These are phyloP conservation scores for Hypoxylon trugodes DNA, from an alignment of 495 filamentous ascomycete species.

Conservation along the genomic window DNA sequence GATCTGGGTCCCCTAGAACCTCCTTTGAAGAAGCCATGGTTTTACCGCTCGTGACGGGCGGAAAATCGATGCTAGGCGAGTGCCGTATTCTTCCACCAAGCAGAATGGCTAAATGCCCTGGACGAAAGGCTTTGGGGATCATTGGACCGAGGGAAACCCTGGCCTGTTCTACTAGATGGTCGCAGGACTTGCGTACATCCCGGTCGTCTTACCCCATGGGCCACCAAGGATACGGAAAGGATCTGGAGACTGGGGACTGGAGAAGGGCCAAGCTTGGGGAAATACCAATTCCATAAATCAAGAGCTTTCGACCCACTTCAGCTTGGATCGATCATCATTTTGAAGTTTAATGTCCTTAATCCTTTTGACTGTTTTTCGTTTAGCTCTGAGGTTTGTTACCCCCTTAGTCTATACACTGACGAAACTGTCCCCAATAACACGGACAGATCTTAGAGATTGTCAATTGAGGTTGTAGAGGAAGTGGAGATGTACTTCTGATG, in stretches of 20 bases:
- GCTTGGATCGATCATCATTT: background rate
- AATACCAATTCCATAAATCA: constrained; percentile 25
- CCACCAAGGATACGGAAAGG: constrained; percentile 18
- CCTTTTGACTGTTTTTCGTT: background rate
- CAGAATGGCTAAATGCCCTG: constrained; percentile 19
- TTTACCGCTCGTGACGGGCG: constrained; percentile 31
- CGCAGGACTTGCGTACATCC: constrained; percentile 4
- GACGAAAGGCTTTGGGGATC: constrained; percentile 19
- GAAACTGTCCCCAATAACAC: background rate
- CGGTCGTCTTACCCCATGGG: constrained; percentile 34
- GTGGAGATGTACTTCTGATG: constrained; percentile 26
- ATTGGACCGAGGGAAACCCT: constrained; percentile 23
- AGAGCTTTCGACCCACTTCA: background rate
- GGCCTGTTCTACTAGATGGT: background rate
- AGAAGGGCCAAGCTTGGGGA: constrained; percentile 27
- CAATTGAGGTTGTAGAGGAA: constrained; percentile 28
- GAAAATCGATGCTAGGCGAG: constrained; percentile 23
- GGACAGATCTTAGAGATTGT: too few species aligned
- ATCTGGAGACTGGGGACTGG: constrained; percentile 34
- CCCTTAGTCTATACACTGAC: background rate
- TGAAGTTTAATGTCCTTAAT: background rate
- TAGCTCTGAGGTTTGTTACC: background rate
- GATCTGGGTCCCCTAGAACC: constrained; percentile 15
- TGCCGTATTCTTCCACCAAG: constrained; percentile 42
- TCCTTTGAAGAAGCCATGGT: background rate